A percentile compares a stretch with the other conserved stretches of the same genome.
Conservation (phyloP, 345 rosid species). For the Citrus australasica region DNA sequence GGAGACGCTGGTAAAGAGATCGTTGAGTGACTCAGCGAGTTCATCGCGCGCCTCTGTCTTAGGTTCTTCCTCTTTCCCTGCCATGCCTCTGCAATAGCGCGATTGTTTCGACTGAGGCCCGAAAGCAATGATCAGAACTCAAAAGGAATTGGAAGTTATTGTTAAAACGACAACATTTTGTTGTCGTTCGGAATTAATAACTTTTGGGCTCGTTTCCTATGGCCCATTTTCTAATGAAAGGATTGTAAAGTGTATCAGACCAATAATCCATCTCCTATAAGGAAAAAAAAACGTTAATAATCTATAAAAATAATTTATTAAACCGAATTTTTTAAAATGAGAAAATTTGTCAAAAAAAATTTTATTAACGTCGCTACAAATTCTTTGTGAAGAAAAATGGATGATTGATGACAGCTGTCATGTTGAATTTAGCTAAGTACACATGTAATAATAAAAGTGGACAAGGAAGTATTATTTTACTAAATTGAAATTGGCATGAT, state of each 20-base stretch:
- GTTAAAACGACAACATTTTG: background rate
- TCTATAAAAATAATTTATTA: no score
- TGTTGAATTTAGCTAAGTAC: background rate
- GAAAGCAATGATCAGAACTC: background rate
- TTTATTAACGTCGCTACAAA: no score
- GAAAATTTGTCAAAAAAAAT: fast-evolving
- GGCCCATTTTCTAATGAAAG: background rate
- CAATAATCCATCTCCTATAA: no score
- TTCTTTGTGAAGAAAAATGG: no score
- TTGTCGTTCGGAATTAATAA: background rate
- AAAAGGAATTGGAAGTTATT: no score
- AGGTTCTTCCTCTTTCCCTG: slow-evolving; percentile 7
- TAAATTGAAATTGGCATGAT: no score
- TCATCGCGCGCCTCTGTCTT: slow-evolving; percentile 39
- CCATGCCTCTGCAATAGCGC: slow-evolving; percentile 5
- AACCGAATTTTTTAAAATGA: background rate
- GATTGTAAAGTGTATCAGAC: no score
- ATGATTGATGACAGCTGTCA: background rate
- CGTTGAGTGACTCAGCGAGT: slow-evolving; percentile 60
- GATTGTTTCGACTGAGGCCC: background rate
- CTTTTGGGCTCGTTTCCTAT: background rate
- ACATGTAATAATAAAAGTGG: no score
- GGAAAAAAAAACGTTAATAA: no score
- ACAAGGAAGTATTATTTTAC: no score
- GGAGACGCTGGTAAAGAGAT: slow-evolving; percentile 63